Evolutionary conservation across 179 eudicot genomes (phyloP), one percentile per base, ranked within the genome.

Genomic region (Silene noctiflora): DNA sequence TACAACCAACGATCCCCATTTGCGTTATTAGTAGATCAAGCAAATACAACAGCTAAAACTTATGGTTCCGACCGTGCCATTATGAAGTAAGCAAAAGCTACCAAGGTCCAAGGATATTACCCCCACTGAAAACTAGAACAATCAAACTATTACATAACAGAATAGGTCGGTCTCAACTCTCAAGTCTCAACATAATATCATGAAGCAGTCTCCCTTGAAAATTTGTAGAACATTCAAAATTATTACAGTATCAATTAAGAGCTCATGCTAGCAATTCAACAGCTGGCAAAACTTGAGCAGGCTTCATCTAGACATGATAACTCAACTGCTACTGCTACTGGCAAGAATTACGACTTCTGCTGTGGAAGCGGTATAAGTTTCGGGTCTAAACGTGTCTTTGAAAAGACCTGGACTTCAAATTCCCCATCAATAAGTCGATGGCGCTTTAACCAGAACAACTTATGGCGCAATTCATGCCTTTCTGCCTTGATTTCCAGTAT

Each of bases 361-460:
- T 81, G 76, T 0, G 81, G 81, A 33, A 78, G 76, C 59, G 69
- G 76, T 60, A 81, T 24, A 39, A 74, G 69, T 33, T 77, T 69
- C 8, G 79, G 84, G 63, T 84, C 84, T 51, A 81, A 20, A 14
- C 86, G 84, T 6, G 86, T 84, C 80, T 81, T 81, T 58, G 76
- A 84, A 69, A 67, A 75, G 69, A 84, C 74, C 74, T 78, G 84
- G 63, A 83, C 76, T 80, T 83, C 85, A 74, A 72, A 80, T 51
- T 80, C 77, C 42, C 71, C 80, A 29, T 81, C 84, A 64, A 84
- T n/a, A 13, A 81, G 70, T 75, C 84, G 83, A 59, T 81, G 86
- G 7, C 84, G 84, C 77, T 82, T 82, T 39, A 84, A 62, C 85
- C 85, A 84, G 67, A 84, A 84, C 72, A 82, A 39, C 85, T 84